Evolutionary conservation across 148 eudicot species (phyloP).

Genomic region (Salicornia ramosissima): DNA sequence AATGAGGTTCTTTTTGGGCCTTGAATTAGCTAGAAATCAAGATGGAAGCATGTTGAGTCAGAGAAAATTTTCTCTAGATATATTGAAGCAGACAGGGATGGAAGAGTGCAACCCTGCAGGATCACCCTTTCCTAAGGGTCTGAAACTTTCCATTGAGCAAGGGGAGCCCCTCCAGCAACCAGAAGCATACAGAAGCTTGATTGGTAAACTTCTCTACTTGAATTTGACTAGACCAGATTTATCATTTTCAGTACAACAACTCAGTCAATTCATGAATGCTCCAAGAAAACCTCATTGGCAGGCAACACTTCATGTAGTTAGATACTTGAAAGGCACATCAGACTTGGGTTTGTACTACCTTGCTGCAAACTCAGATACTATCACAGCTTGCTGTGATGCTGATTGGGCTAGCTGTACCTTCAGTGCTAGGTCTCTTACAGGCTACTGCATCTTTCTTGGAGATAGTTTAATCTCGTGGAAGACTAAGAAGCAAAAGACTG

Average conservation of each 20-base stretch:
- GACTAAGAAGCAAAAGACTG: background rate
- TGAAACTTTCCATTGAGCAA: background rate
- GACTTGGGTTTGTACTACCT: background rate
- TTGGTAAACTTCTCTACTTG: background rate
- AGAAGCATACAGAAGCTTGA: background rate
- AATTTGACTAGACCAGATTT: background rate
- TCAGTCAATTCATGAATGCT: background rate
- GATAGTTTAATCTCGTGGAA: background rate
- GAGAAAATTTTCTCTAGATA: background rate
- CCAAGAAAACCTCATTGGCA: background rate
- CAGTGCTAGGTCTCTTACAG: background rate
- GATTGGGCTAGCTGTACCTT: background rate
- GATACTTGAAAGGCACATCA: background rate
- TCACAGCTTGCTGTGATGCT: background rate
- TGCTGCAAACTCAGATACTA: background rate
- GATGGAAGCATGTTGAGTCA: background rate
- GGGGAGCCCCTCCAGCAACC: background rate
- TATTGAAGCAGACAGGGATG: background rate
- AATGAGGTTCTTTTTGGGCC: background rate
- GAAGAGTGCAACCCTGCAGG: background rate
- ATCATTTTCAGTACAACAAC: background rate
- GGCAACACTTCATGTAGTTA: background rate
- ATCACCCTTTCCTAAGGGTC: background rate
- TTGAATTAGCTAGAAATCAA: background rate
- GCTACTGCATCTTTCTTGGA: background rate